These are phyloP conservation scores for Luffa acutangula DNA, from an alignment of 306 rosid genomes.

Conservation along the genomic window DNA sequence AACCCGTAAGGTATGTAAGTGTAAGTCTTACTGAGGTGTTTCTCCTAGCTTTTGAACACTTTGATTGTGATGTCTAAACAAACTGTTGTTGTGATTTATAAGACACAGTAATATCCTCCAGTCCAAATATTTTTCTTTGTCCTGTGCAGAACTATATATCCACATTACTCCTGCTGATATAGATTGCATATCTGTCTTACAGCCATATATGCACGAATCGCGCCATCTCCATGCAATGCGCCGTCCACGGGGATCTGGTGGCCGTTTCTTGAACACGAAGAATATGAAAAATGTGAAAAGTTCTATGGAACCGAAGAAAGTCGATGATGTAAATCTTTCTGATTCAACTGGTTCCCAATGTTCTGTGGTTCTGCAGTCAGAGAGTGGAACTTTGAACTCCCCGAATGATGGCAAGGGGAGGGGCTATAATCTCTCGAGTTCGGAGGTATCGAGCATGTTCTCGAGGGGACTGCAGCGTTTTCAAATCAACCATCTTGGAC, in stretches of 20 bases:
- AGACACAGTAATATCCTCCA: not conserved
- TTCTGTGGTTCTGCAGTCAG: constrained; percentile 63
- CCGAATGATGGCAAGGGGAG: constrained; percentile 52
- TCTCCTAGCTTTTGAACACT: not conserved
- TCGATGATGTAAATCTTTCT: constrained; percentile 20
- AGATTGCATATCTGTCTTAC: constrained; percentile 17
- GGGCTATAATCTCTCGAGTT: constrained; percentile 47
- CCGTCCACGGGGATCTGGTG: constrained; percentile 89
- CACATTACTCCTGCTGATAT: constrained; percentile 9
- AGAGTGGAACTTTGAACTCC: constrained; percentile 55
- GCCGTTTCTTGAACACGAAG: constrained; percentile 79
- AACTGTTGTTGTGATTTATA: not conserved
- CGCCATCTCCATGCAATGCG: constrained; percentile 95
- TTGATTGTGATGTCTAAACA: not conserved
- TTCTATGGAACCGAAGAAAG: constrained; percentile 23
- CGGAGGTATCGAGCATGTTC: constrained; percentile 73
- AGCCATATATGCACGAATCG: constrained; percentile 96
- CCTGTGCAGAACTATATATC: constrained; percentile 7
- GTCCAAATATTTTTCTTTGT: not conserved
- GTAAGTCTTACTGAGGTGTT: not conserved
- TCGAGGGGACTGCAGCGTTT: constrained; percentile 38
- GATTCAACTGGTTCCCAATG: constrained; percentile 46
- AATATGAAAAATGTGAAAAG: constrained; percentile 12
- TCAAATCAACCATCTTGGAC: constrained; percentile 38
- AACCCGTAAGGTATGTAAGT: constrained; percentile 52